Conservation (phyloP, 345 rosid genomes). For the Ceriops zippeliana region DNA sequence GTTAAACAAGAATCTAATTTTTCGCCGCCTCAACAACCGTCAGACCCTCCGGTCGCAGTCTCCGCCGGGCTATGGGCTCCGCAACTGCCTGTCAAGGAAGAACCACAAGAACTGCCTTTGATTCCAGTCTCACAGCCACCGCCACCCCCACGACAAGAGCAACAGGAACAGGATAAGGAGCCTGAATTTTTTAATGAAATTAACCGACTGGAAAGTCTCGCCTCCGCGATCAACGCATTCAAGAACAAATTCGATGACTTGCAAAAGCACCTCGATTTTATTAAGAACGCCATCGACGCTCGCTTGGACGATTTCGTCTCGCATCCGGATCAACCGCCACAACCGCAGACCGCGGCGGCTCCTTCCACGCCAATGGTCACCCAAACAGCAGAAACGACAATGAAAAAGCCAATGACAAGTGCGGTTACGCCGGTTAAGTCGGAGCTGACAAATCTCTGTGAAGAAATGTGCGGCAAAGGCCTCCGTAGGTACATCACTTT, state of each 20-base stretch:
- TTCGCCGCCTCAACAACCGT: constrained; percentile 2
- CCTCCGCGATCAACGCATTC: constrained; percentile 42
- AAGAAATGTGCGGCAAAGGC: constrained; percentile 45
- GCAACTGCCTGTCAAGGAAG: neutral
- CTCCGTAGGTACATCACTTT: constrained; percentile 47
- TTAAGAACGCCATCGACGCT: constrained; percentile 39
- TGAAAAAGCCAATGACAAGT: neutral
- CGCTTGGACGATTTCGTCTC: constrained; percentile 16
- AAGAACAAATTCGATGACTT: constrained; percentile 46
- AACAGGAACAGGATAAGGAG: neutral
- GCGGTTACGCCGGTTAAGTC: constrained; percentile 10
- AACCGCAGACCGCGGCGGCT: neutral
- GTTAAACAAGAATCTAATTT: constrained; percentile 6
- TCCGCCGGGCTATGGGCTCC: neutral
- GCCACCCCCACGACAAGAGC: neutral
- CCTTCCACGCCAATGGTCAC: neutral
- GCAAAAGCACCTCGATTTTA: constrained; percentile 46
- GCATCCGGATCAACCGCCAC: neutral
- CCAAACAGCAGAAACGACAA: constrained; percentile 9
- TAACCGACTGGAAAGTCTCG: constrained; percentile 30
- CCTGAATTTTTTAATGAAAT: constrained; percentile 39
- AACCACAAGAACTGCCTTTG: constrained; percentile 12
- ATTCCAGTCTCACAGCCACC: neutral
- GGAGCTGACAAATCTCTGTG: constrained; percentile 38
- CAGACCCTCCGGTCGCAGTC: neutral